phyloP scores from a whole-genome alignment of 2,329 filamentous ascomycete genomes.

The Sporothrix inflata region DNA sequence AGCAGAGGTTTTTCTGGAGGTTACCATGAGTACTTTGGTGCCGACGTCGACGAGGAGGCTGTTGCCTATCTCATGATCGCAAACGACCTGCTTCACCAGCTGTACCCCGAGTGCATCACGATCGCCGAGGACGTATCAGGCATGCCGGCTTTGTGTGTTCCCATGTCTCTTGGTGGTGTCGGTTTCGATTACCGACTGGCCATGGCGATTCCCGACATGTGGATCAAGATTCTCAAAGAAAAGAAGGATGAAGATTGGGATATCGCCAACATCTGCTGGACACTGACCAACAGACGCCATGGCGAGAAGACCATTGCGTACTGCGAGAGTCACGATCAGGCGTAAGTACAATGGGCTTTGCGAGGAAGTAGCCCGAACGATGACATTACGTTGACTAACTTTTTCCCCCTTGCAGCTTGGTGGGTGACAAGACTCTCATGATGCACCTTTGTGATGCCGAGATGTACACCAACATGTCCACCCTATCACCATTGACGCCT shows the following conservation, averaged over 20 bases:
- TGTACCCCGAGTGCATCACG: constrained; percentile 87
- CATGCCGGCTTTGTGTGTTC: constrained; percentile 94
- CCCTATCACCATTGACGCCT: constrained; percentile 80
- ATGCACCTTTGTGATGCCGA: constrained; percentile 98
- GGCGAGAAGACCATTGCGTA: constrained; percentile 99
- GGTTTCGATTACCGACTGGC: constrained; percentile 97
- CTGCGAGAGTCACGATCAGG: constrained; percentile 95
- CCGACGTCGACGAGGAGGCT: constrained; percentile 86
- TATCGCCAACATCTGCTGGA: constrained; percentile 80
- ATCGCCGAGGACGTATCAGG: constrained; percentile 97
- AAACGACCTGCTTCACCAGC: constrained; percentile 90
- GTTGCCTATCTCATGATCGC: constrained; percentile 95
- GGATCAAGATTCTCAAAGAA: constrained; percentile 98
- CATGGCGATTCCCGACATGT: constrained; percentile 98
- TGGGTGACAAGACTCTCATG: constrained; percentile 95
- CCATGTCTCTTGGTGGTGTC: constrained; percentile 82
- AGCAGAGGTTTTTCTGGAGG: constrained; percentile 89
- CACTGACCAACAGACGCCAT: constrained; percentile 87
- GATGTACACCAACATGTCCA: constrained; percentile 98
- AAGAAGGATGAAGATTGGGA: constrained; percentile 91
- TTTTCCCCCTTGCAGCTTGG: constrained; percentile 62
- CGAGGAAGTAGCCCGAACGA: not conserved
- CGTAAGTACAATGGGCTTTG: constrained; percentile 60
- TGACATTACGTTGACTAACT: constrained; percentile 34
- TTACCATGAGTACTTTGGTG: constrained; percentile 97